A percentile compares a stretch with the other conserved stretches of the same genome.
Conservation (phyloP, 176 grass and related monocot species). For the Coix lacrymajobi region DNA sequence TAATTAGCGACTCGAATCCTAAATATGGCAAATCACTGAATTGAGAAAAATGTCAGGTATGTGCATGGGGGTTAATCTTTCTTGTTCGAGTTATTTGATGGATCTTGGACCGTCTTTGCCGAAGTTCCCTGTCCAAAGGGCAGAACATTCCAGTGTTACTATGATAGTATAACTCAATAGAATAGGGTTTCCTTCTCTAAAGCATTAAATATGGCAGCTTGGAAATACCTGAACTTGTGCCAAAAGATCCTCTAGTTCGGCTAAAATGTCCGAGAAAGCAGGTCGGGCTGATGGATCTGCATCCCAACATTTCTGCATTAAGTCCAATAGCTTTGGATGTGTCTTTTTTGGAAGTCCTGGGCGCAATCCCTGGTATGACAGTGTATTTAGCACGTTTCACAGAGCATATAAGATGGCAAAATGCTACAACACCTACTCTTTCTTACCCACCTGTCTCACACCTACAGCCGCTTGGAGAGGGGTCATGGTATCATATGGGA, state of each 20-base stretch:
- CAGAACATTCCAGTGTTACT: neutral
- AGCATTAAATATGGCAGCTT: neutral
- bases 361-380: slow-evolving; percentile 66
- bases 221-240: slow-evolving; percentile 62
- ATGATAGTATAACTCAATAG: neutral
- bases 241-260: slow-evolving; percentile 80
- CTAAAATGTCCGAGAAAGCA: slow-evolving; percentile 62
- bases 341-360: slow-evolving; percentile 57
- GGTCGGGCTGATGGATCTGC: slow-evolving; percentile 60
- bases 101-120: slow-evolving; percentile 15
- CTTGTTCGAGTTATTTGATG: neutral
- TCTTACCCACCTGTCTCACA: slow-evolving; percentile 70
- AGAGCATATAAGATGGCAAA: neutral
- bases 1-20: slow-evolving; percentile 20
- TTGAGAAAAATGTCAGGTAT: slow-evolving; percentile 35
- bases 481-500: slow-evolving; percentile 95
- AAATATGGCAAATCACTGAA: slow-evolving; percentile 22
- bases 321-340: slow-evolving; percentile 63
- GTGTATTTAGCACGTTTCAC: neutral
- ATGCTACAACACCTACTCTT: neutral
- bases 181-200: neutral
- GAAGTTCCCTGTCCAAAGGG: slow-evolving; percentile 32
- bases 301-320: slow-evolving; percentile 92
- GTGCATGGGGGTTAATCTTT: slow-evolving; percentile 39
- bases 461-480: slow-evolving; percentile 93